phyloP scores from a whole-genome alignment of 108 stramenopile genomes.

The Craspedostauros australis region DNA sequence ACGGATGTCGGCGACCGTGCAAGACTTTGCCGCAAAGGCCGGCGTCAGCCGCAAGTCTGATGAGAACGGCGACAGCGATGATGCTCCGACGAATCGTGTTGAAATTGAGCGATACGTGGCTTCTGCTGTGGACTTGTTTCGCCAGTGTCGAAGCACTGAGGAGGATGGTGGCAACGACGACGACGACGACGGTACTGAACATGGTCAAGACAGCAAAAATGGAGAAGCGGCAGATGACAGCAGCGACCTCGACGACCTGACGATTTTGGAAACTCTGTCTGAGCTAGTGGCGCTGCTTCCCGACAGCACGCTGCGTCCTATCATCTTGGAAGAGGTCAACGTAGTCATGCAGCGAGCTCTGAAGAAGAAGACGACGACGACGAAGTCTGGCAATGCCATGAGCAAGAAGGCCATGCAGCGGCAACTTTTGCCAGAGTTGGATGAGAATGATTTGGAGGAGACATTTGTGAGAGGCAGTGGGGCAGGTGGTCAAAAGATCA shows the following conservation, averaged over 20 bases:
- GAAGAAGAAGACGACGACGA: neutral
- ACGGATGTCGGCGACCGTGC: slow-evolving; percentile 24
- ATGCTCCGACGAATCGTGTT: neutral
- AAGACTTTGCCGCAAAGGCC: too few relatives aligned
- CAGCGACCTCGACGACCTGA: too few relatives aligned
- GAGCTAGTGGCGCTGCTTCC: slow-evolving; percentile 60
- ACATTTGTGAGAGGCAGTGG: slow-evolving; percentile 83
- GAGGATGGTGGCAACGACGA: too few relatives aligned
- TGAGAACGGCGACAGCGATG: neutral
- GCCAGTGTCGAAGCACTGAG: too few relatives aligned
- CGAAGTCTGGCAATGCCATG: too few relatives aligned
- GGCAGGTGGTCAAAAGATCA: slow-evolving; percentile 83
- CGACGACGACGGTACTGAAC: slow-evolving; percentile 2
- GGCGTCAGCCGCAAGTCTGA: too few relatives aligned
- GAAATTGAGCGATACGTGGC: slow-evolving; percentile 40
- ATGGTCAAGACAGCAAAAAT: neutral
- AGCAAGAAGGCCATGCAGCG: too few relatives aligned
- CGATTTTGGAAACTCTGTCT: slow-evolving; percentile 57
- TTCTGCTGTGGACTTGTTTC: slow-evolving; percentile 6
- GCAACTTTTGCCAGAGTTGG: too few relatives aligned
- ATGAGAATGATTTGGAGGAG: slow-evolving; percentile 62
- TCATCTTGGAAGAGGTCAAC: slow-evolving; percentile 46
- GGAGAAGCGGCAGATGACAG: neutral
- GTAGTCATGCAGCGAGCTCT: slow-evolving; percentile 15
- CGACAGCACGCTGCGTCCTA: slow-evolving; percentile 31